A percentile compares a stretch with the other conserved stretches of the same genome.
Conservation (phyloP, 768 basidiomycete species). For the Pulveroboletus ravenelii region DNA sequence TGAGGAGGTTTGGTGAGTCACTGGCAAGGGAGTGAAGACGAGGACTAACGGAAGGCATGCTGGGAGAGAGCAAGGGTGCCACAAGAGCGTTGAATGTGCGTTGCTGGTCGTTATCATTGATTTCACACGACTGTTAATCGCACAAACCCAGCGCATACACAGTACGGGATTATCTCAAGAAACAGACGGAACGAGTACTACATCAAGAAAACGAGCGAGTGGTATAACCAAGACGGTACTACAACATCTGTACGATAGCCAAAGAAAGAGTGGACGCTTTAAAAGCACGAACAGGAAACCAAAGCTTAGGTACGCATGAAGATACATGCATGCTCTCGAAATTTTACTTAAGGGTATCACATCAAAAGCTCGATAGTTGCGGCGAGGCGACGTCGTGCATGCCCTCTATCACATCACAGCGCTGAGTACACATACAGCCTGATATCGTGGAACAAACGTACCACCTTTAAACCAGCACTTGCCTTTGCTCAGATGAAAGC, state of each 20-base stretch:
- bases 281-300: conserved; percentile 18
- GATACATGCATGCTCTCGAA: background rate
- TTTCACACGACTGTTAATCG: conserved; percentile 56
- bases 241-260: conserved; percentile 18
- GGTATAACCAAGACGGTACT: conserved; percentile 25
- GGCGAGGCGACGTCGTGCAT: conserved; percentile 34
- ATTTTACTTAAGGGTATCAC: conserved; percentile 5
- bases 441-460: conserved; percentile 24
- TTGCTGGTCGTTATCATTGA: conserved; percentile 35
- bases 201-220: conserved; percentile 29
- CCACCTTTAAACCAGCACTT: conserved; percentile 87
- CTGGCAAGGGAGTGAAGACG: background rate
- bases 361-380: conserved; percentile 19
- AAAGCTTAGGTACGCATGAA: conserved; percentile 1
- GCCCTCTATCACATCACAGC: conserved; percentile 28
- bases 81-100: conserved; percentile 15
- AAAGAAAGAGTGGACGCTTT: conserved; percentile 22
- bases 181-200: conserved; percentile 6
- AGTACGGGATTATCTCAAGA: background rate
- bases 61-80: conserved; percentile 17
- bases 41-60: conserved; percentile 52
- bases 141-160: conserved; percentile 4
- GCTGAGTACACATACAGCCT: conserved; percentile 2
- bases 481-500: conserved; percentile 65
- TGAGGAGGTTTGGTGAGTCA: conserved; percentile 15